A percentile compares a stretch with the other conserved stretches of the same genome.
These are phyloP conservation scores for Rhizopogon vinicolor DNA, from an alignment of 768 basidiomycete species.

Conservation along the genomic window DNA sequence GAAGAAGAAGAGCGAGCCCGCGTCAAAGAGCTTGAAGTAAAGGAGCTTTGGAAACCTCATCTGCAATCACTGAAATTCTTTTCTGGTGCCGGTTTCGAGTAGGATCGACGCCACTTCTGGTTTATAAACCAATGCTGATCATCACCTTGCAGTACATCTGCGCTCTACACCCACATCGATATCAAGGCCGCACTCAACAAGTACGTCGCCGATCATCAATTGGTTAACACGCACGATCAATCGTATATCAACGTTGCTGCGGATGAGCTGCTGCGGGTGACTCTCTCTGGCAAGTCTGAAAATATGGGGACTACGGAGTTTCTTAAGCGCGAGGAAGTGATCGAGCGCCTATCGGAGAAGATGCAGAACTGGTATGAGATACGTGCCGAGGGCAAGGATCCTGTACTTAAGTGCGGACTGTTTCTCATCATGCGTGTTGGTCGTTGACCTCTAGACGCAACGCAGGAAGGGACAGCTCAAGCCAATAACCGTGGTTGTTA, in stretches of 20 bases:
- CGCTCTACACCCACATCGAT: constrained; percentile 52
- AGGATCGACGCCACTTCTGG: constrained; percentile 12
- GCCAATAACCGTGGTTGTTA: constrained; percentile 65
- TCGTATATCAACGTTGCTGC: constrained; percentile 59
- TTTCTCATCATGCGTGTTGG: neutral
- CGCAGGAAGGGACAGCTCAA: constrained; percentile 71
- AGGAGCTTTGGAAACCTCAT: constrained; percentile 76
- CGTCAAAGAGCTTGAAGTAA: constrained; percentile 51
- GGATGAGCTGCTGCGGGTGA: constrained; percentile 39
- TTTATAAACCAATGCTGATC: constrained; percentile 7
- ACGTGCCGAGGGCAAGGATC: constrained; percentile 47
- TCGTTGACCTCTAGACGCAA: neutral
- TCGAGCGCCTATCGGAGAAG: constrained; percentile 45
- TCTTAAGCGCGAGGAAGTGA: constrained; percentile 62
- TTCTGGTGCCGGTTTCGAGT: constrained; percentile 60
- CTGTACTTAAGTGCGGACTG: constrained; percentile 49
- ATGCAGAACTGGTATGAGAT: constrained; percentile 83
- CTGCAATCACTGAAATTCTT: constrained; percentile 54
- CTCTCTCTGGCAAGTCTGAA: constrained; percentile 32
- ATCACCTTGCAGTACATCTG: constrained; percentile 36
- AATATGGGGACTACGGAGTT: constrained; percentile 38
- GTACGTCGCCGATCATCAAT: constrained; percentile 56
- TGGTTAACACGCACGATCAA: constrained; percentile 64
- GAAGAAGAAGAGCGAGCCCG: constrained; percentile 45
- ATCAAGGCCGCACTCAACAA: constrained; percentile 52